Evolutionary conservation across 805 yeast species (phyloP).

Genomic region (Yamadazyma paraphyllophila): DNA sequence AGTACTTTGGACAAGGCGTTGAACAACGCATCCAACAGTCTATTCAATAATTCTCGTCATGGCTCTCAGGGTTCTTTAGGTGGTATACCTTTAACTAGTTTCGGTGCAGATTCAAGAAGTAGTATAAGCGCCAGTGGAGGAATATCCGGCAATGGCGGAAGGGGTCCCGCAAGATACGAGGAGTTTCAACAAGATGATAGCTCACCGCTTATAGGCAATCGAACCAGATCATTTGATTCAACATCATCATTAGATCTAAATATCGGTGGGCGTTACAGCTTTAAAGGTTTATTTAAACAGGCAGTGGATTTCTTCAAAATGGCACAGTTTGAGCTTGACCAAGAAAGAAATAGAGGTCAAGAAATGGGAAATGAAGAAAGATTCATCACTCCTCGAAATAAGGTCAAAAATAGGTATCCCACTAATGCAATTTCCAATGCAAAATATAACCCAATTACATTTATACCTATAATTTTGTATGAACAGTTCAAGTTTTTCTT

Average conservation of each 20-base stretch:
- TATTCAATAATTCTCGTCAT: constrained; percentile 26
- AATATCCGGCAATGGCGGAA: no score
- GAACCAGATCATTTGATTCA: constrained; percentile 21
- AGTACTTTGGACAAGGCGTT: constrained; percentile 65
- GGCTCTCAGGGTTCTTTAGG: constrained; percentile 20
- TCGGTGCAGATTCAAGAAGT: not conserved
- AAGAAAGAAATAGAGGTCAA: constrained; percentile 16
- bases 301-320: constrained; percentile 19
- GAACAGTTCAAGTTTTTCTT: constrained; percentile 97
- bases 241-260: constrained; percentile 14
- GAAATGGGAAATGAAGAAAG: constrained; percentile 25
- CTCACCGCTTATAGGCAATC: constrained; percentile 28
- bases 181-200: constrained; percentile 21
- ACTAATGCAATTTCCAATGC: constrained; percentile 90
- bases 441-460: constrained; percentile 83
- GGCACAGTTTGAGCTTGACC: constrained; percentile 26
- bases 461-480: constrained; percentile 83
- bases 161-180: not conserved
- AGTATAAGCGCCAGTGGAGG: no score
- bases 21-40: constrained; percentile 46
- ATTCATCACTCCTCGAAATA: constrained; percentile 39
- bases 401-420: constrained; percentile 34
- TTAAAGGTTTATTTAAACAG: constrained; percentile 12
- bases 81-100: constrained; percentile 27
- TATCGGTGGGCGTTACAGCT: not conserved